Base-by-base conservation (phyloP, 2,329 filamentous ascomycete species). In the Sarocladium strictum region DNA sequence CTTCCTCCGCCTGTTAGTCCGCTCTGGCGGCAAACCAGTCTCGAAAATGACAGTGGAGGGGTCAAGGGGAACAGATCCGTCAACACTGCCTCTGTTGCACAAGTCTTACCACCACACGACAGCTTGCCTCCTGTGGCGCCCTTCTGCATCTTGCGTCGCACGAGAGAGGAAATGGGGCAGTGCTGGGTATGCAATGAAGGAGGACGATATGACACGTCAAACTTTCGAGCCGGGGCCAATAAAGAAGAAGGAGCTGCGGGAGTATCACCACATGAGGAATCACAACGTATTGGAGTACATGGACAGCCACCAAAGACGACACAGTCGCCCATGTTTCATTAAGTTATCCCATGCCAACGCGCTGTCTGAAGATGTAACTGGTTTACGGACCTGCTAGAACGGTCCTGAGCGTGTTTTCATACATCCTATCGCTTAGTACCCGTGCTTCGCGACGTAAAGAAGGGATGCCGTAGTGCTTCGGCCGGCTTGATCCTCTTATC, bases 381-480 rank as follows among this genome's bases (percentile, higher is more conserved):
- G 15, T 7, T 5, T 38, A 17, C 11, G 5, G n/a, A 15, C 35
- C 35, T 17, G 15, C n/a, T n/a, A 17, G 35, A 38, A 38, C 12
- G 15, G n/a, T 10, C 9, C 5, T 38, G 15, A 15, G n/a, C 35
- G n/a, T 17, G n/a, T n/a, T n/a, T n/a, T n/a, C n/a, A n/a, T 15
- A 38, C 19, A 43, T 43, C 38, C 23, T 17, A 40, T 35, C 40
- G 52, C 27, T 54, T 38, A 23, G 26, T 21, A 21, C 35, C 45
- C 11, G 29, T 53, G 26, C 32, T 50, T 11, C 35, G 19, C 9
- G 77, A 73, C 24, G 72, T 75, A 62, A 97, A 90, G 70, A 97
- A 97, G 1, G 89, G 89, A 74, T 97, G 93, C 65, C 85, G 86
- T 62, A 97, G 74, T 50, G 94, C 94, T 64, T 97, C 92, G 14